These are phyloP conservation scores for Myriosclerotinia duriaeana DNA, from an alignment of 2,329 filamentous ascomycete genomes.

Conservation along the genomic window DNA sequence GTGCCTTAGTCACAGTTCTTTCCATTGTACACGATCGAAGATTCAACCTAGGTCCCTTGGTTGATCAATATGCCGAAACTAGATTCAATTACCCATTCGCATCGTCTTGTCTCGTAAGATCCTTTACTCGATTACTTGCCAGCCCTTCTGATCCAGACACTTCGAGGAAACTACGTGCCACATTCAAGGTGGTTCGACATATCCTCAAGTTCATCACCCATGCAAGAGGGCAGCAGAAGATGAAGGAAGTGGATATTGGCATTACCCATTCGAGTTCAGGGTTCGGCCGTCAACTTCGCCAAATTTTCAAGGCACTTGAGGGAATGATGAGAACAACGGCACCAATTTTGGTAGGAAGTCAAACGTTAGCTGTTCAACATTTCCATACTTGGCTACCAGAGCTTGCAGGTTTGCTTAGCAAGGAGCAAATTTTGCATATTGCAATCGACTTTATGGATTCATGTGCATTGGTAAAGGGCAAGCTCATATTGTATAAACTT, in stretches of 20 bases:
- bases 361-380: slow-evolving; percentile 92
- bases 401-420: slow-evolving; percentile 70
- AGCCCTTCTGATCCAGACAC: slow-evolving; percentile 81
- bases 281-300: slow-evolving; percentile 80
- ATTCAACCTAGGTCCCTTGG: slow-evolving; percentile 86
- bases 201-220: slow-evolving; percentile 94
- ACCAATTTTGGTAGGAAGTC: slow-evolving; percentile 85
- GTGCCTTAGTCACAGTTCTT: slow-evolving; percentile 81
- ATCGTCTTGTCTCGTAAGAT: slow-evolving; percentile 81
- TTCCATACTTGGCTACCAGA: slow-evolving; percentile 98
- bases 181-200: slow-evolving; percentile 91
- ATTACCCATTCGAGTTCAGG: slow-evolving; percentile 70
- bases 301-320: slow-evolving; percentile 87
- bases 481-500: slow-evolving; percentile 87
- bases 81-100: slow-evolving; percentile 93
- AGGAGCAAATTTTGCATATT: slow-evolving; percentile 85
- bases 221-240: slow-evolving; percentile 78
- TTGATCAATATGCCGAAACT: slow-evolving; percentile 85
- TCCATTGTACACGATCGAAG: slow-evolving; percentile 92
- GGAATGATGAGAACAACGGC: slow-evolving; percentile 84
- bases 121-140: slow-evolving; percentile 78
- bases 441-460: slow-evolving; percentile 93
- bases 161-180: slow-evolving; percentile 80
- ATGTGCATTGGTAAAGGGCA: slow-evolving; percentile 82
- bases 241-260: slow-evolving; percentile 84